These are phyloP conservation scores for Erysimum cheiranthoides DNA, from an alignment of 345 rosid genomes.

Conservation along the genomic window DNA sequence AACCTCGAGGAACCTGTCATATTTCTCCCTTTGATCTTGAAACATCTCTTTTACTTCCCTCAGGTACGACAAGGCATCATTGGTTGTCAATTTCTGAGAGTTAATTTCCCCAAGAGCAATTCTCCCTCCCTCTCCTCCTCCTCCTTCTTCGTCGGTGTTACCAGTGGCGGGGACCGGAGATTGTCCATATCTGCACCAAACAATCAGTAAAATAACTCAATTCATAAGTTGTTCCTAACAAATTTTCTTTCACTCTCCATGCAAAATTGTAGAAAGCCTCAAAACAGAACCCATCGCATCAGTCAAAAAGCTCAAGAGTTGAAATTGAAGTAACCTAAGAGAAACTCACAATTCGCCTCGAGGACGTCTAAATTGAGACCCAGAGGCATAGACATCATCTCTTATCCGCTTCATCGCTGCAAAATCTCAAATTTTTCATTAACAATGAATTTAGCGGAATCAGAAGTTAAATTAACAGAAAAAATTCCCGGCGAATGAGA, in stretches of 20 bases:
- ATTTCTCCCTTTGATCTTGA: conserved; percentile 84
- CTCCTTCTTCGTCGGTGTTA: conserved; percentile 37
- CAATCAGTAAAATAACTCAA: conserved; percentile 7
- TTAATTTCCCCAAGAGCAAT: conserved; percentile 40
- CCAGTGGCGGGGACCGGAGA: conserved; percentile 52
- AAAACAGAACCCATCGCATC: neutral
- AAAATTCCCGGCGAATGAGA: conserved; percentile 8
- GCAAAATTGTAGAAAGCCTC: conserved; percentile 4
- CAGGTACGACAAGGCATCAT: conserved; percentile 80
- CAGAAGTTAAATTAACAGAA: neutral
- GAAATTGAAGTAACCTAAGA: neutral
- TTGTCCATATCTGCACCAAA: conserved; percentile 47
- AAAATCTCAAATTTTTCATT: neutral
- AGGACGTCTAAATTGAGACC: conserved; percentile 77
- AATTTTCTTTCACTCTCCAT: conserved; percentile 10
- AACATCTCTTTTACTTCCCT: conserved; percentile 93
- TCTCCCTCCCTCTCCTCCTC: conserved; percentile 29
- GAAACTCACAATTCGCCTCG: conserved; percentile 75
- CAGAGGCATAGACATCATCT: conserved; percentile 63
- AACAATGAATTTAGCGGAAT: neutral
- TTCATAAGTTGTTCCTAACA: conserved; percentile 6
- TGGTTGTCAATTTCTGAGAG: conserved; percentile 78
- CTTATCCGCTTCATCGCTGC: conserved; percentile 80
- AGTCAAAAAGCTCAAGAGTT: neutral
- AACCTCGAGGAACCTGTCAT: conserved; percentile 85